These are phyloP conservation scores for Marvania coccoides DNA, from an alignment of 139 green algal genomes.

Conservation along the genomic window DNA sequence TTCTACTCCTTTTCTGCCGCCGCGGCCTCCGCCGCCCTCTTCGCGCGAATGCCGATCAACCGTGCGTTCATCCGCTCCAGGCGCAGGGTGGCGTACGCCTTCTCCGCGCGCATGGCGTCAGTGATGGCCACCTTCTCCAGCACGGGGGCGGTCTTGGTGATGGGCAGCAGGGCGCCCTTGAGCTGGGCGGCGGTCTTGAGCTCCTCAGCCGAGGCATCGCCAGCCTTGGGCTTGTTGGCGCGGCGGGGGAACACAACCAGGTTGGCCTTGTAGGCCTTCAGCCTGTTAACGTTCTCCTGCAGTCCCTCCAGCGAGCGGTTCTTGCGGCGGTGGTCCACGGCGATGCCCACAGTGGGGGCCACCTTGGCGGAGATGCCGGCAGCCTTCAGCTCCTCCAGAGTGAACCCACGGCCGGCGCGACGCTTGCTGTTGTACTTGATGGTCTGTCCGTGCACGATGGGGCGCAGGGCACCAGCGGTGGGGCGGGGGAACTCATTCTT, in stretches of 20 bases:
- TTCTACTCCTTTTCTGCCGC: slow-evolving; percentile 73
- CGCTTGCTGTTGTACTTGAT: slow-evolving; percentile 95
- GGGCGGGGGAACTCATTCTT: slow-evolving; percentile 85
- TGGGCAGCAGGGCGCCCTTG: slow-evolving; percentile 60
- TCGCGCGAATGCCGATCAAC: slow-evolving; percentile 73
- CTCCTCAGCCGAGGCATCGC: slow-evolving; percentile 74
- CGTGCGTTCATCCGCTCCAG: slow-evolving; percentile 86
- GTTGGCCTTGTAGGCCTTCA: slow-evolving; percentile 96
- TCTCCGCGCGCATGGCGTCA: slow-evolving; percentile 26
- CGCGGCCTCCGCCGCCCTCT: slow-evolving; percentile 70
- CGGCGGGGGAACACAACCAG: slow-evolving; percentile 91
- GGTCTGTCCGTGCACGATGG: slow-evolving; percentile 82
- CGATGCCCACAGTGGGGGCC: slow-evolving; percentile 91
- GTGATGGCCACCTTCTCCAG: slow-evolving; percentile 83
- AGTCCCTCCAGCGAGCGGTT: slow-evolving; percentile 93
- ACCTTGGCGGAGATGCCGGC: slow-evolving; percentile 87
- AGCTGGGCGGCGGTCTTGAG: slow-evolving; percentile 47
- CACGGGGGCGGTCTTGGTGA: slow-evolving; percentile 31
- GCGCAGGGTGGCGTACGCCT: slow-evolving; percentile 85
- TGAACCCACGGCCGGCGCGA: slow-evolving; percentile 91
- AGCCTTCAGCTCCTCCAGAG: slow-evolving; percentile 97
- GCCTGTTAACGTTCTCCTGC: slow-evolving; percentile 84
- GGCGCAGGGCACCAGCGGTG: slow-evolving; percentile 75
- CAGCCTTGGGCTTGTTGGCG: slow-evolving; percentile 89
- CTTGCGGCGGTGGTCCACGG: slow-evolving; percentile 90